Evolutionary conservation across 164 flowering plant species (phyloP), one percentile per base, ranked within the genome.

Genomic region (Brasenia schreberi): DNA sequence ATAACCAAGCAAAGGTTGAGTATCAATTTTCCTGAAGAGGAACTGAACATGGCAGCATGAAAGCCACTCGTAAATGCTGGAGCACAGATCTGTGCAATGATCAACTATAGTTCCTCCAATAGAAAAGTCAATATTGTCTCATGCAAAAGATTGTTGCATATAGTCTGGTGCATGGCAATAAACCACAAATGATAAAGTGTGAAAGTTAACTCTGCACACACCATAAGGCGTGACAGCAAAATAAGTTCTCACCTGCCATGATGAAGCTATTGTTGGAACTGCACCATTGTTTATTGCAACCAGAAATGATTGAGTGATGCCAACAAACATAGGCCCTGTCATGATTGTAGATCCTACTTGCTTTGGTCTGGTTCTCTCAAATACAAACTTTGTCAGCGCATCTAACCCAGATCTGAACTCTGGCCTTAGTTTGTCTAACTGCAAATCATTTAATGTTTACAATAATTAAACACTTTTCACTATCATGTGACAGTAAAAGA

Each of bases 221-320:
- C 27, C 27, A 23, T 23, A 2, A 23, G 27, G 27, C 2, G 27
- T 23, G 27, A 23, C 2, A 23, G 2, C 27, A 23, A 23, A 60
- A 60, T 19, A 60, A 60, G 9, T 60, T 64, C 89, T 63, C 66
- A 92, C 99, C 99, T 95, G 97, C 99, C 99, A 95, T 17, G 98
- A 95, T 59, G 99, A 95, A 60, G 96, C 82, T 70, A 95, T 95
- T 60, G 96, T 85, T 45, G 99, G 99, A 77, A 95, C 98, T 45
- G 97, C 99, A 71, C 99, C 99, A 66, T 92, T 85, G 75, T 95
- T 95, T 56, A 95, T 71, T 61, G 99, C 99, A 72, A 89, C 92
- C 33, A 95, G 74, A 77, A 90, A 95, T 62, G 99, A 86, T 67
- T 92, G 88, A 12, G 90, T 92, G 61, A 95, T 73, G 65, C 98